Conservation (phyloP, 2,329 filamentous ascomycete species). For the Alternaria incomplexa region DNA sequence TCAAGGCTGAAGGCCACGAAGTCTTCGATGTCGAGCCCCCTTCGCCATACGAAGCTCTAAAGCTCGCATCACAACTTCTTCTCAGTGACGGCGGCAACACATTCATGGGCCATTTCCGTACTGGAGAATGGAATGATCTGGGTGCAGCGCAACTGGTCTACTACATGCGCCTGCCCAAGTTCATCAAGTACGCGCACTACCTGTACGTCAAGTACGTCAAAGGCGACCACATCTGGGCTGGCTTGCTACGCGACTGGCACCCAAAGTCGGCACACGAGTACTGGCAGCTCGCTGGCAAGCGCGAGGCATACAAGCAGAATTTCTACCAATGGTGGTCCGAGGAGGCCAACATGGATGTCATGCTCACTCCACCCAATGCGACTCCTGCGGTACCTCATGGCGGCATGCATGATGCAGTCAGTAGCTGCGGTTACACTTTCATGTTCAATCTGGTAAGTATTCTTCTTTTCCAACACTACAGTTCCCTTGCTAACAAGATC, state of each 20-base stretch:
- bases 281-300: constrained; percentile 78
- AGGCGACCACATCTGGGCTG: constrained; percentile 78
- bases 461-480: not conserved
- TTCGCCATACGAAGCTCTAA: constrained; percentile 73
- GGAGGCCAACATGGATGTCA: constrained; percentile 71
- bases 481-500: constrained; percentile 4
- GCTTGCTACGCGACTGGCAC: constrained; percentile 74
- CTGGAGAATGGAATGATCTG: constrained; percentile 78
- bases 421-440: constrained; percentile 91
- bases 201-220: constrained; percentile 86
- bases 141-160: constrained; percentile 77
- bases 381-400: constrained; percentile 87
- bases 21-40: constrained; percentile 71
- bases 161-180: constrained; percentile 74
- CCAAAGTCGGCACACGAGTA: constrained; percentile 77
- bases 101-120: constrained; percentile 76
- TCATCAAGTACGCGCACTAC: constrained; percentile 84
- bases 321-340: constrained; percentile 89
- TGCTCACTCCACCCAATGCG: constrained; percentile 85
- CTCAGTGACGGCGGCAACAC: constrained; percentile 84
- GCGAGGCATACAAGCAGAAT: constrained; percentile 76
- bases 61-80: constrained; percentile 78
- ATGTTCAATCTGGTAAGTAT: constrained; percentile 80
- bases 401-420: constrained; percentile 84
- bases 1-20: constrained; percentile 76